Percentiles rank a stretch among this genome's conserved stretches.
Evolutionary conservation across 1,139 yeast species (phyloP).

Genomic region (Suhomyces kunorum): DNA sequence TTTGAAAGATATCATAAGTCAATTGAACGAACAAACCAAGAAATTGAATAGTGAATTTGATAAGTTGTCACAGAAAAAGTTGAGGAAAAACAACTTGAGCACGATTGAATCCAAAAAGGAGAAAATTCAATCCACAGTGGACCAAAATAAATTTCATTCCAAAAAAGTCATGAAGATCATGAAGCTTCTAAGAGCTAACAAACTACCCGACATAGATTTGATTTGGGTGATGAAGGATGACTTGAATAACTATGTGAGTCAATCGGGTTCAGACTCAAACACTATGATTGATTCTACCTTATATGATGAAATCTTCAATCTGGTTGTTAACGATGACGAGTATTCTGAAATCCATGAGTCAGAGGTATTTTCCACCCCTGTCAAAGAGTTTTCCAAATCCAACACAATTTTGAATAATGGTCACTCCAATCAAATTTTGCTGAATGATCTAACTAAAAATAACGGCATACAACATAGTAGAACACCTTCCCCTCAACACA

Average conservation of each 20-base stretch:
- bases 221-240: constrained; percentile 44
- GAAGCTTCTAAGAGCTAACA: constrained; percentile 32
- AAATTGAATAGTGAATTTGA: constrained; percentile 37
- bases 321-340: constrained; percentile 18
- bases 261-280: constrained; percentile 43
- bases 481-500: constrained; percentile 16
- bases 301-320: constrained; percentile 45
- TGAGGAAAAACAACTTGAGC: constrained; percentile 40
- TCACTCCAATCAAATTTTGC: constrained; percentile 5
- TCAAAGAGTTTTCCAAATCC: constrained; percentile 10
- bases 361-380: constrained; percentile 16
- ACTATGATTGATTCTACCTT: constrained; percentile 41
- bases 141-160: constrained; percentile 41
- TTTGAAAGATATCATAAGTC: constrained; percentile 16
- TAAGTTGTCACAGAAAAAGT: constrained; percentile 41
- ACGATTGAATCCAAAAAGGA: constrained; percentile 46
- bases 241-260: constrained; percentile 40
- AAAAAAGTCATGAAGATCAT: constrained; percentile 39
- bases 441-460: constrained; percentile 6
- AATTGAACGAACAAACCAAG: constrained; percentile 35
- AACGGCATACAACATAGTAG: not conserved
- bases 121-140: constrained; percentile 40
- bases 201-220: constrained; percentile 36
- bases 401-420: constrained; percentile 2
- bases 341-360: constrained; percentile 16